Evolutionary conservation across 345 rosid genomes (phyloP), one percentile per base, ranked within the genome.

Genomic region (Aurinia saxatilis): DNA sequence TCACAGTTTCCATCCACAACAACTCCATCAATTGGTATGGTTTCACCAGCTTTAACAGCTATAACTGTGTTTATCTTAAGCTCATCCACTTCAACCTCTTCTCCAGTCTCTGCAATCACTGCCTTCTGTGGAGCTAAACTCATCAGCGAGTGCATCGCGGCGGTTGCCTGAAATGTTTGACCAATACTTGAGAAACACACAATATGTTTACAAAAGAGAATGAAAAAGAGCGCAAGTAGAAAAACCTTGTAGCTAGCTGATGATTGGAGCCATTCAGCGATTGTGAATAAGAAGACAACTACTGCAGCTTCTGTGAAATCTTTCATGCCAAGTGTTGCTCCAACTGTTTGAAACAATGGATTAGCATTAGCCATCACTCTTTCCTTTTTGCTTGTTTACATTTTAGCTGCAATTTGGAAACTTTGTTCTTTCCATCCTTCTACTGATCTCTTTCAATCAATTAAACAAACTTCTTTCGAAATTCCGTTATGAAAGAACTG

Each of bases 231-330:
- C 30, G n/a, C n/a, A 18, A 35, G 33, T 6, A 5, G 3, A 29
- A 56, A n/a, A 67, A 87, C 97, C 96, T 85, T 93, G 71, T 84
- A 86, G 84, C 96, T 72, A 72, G 99, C 96, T 50, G 88, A 81
- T 18, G 96, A 66, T 48, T 93, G 88, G 10, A 93, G 96, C 99
- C 99, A 93, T 49, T 84, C 86, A 0, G 96, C 90, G 48, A 80
- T 77, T 18, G 88, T 75, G 82, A 90, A 90, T 50, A 93, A 79
- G 68, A 93, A 93, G 51, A 93, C 96, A 51, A 93, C 87, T 23
- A 87, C 75, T 52, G 77, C 99, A 33, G 99, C 90, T 82, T 93
- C 99, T 15, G 77, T 53, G 63, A 71, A 93, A 70, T 93, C 97
- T 25, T 21, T 6, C 95, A 93, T 67, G 7, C 82, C 90, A 3